phyloP scores from a whole-genome alignment of 176 grass and related monocot genomes.

The Canna indica region DNA sequence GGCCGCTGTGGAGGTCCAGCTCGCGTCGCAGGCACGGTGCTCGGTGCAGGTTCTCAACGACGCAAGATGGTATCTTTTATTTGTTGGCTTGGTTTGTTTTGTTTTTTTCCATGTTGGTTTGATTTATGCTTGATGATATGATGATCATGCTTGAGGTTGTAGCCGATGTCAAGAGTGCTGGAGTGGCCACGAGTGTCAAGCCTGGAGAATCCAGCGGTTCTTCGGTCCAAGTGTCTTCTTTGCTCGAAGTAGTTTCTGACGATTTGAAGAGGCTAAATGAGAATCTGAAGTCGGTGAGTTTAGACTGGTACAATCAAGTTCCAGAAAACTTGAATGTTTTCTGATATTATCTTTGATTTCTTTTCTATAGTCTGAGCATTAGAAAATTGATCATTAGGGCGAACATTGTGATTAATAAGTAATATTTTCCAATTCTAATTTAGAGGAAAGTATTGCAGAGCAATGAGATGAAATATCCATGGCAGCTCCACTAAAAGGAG shows the following conservation, averaged over 20 bases:
- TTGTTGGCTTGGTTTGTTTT: neutral
- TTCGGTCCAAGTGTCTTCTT: constrained; percentile 40
- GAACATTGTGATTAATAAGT: neutral
- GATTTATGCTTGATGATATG: neutral
- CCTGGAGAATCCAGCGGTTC: constrained; percentile 15
- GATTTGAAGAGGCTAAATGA: constrained; percentile 71
- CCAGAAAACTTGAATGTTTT: neutral
- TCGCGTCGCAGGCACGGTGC: constrained; percentile 49
- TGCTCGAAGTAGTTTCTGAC: constrained; percentile 64
- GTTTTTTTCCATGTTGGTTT: neutral
- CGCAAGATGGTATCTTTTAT: constrained; percentile 36
- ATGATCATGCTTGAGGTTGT: constrained; percentile 3
- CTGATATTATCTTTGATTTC: neutral
- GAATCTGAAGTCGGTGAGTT: constrained; percentile 82
- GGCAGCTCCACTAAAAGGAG: too few species aligned
- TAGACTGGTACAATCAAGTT: neutral
- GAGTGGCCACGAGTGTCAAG: constrained; percentile 5
- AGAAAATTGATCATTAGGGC: neutral
- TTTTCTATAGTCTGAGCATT: neutral
- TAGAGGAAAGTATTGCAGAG: too few species aligned
- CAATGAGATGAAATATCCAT: too few species aligned
- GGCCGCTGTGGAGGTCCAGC: constrained; percentile 12
- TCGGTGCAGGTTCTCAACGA: constrained; percentile 51
- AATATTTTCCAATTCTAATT: too few species aligned
- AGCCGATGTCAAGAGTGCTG: constrained; percentile 20